Evolutionary conservation across 2,329 filamentous ascomycete genomes (phyloP).

Genomic region (Xylaria sp.): DNA sequence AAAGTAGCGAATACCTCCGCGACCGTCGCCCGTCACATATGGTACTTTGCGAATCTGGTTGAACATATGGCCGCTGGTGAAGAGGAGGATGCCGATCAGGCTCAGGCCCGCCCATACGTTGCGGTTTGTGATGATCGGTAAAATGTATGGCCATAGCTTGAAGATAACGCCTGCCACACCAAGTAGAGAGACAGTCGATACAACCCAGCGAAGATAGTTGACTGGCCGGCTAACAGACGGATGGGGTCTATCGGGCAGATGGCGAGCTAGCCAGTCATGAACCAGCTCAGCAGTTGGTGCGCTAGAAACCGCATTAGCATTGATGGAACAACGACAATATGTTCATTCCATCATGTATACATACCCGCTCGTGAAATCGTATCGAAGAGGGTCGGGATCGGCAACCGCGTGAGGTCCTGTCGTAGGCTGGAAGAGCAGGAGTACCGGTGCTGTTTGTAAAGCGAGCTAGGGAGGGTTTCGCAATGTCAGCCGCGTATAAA

Average conservation of each 20-base stretch:
- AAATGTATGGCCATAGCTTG: slow-evolving; percentile 79
- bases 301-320: slow-evolving; percentile 56
- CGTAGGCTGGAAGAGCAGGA: slow-evolving; percentile 88
- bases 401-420: slow-evolving; percentile 79
- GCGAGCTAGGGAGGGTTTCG: slow-evolving; percentile 69
- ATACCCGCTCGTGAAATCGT: slow-evolving; percentile 86
- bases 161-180: slow-evolving; percentile 74
- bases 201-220: slow-evolving; percentile 82
- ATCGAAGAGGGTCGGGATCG: slow-evolving; percentile 76
- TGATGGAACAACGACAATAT: slow-evolving; percentile 16
- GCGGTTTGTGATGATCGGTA: slow-evolving; percentile 86
- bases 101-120: slow-evolving; percentile 94
- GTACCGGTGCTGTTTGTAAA: slow-evolving; percentile 91
- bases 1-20: slow-evolving; percentile 89
- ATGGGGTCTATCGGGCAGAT: slow-evolving; percentile 81
- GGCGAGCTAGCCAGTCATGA: slow-evolving; percentile 80
- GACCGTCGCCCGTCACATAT: slow-evolving; percentile 86
- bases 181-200: slow-evolving; percentile 73
- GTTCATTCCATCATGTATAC: slow-evolving; percentile 42
- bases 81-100: slow-evolving; percentile 88
- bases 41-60: slow-evolving; percentile 97
- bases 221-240: slow-evolving; percentile 84
- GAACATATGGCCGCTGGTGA: slow-evolving; percentile 98
- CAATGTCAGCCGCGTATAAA: slow-evolving; percentile 24
- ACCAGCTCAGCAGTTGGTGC: slow-evolving; percentile 79